Percentiles rank a stretch among this genome's conserved stretches.
These are phyloP conservation scores for Mollisiaceae sp. DNA, from an alignment of 2,329 filamentous ascomycete species.

Conservation along the genomic window DNA sequence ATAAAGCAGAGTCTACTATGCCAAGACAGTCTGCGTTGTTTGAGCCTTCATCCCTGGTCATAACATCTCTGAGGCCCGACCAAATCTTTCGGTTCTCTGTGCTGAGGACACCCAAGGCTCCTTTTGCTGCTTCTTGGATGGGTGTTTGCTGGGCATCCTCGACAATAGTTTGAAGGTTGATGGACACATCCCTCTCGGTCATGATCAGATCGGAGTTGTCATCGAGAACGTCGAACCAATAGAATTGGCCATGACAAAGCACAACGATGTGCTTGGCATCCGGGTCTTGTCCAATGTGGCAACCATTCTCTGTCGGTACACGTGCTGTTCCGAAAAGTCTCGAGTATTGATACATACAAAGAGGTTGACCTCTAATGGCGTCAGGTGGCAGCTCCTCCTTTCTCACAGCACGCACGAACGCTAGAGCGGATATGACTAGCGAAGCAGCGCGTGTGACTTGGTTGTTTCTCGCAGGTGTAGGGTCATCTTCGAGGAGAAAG, in stretches of 20 bases:
- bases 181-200: constrained; percentile 89
- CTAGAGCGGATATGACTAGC: constrained; percentile 84
- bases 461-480: constrained; percentile 93
- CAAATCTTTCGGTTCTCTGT: constrained; percentile 97
- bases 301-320: constrained; percentile 92
- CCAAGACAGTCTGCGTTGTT: constrained; percentile 97
- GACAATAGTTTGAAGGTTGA: constrained; percentile 91
- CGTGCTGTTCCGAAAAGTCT: constrained; percentile 92
- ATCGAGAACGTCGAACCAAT: constrained; percentile 98
- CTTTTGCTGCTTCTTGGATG: constrained; percentile 94
- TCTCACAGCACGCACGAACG: constrained; percentile 90
- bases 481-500: constrained; percentile 96
- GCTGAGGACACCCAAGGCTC: constrained; percentile 88
- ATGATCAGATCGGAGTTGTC: constrained; percentile 95
- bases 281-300: constrained; percentile 93
- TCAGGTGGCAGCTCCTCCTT: constrained; percentile 93
- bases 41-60: constrained; percentile 83
- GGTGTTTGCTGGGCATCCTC: constrained; percentile 89
- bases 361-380: constrained; percentile 77
- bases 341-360: constrained; percentile 99
- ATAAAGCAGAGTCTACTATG: constrained; percentile 93
- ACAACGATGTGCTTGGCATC: constrained; percentile 93
- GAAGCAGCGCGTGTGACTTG: constrained; percentile 95
- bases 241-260: constrained; percentile 93
- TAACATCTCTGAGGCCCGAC: constrained; percentile 87